These are phyloP conservation scores for Filobasidium wieringae DNA, from an alignment of 768 basidiomycete genomes.

Conservation along the genomic window DNA sequence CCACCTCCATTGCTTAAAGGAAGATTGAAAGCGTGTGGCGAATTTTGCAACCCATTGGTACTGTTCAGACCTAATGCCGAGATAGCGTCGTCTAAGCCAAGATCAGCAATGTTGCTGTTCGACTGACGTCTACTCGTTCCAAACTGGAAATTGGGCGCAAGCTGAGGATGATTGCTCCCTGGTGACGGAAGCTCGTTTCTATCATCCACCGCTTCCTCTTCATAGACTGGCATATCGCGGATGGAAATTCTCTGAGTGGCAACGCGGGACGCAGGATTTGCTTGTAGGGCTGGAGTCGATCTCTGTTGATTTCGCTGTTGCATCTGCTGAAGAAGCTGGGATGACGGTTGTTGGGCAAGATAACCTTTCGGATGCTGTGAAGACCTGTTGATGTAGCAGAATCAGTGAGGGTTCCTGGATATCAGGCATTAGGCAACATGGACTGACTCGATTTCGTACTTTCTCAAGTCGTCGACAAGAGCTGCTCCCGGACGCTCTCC, in stretches of 20 bases:
- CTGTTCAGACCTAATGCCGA: slow-evolving; percentile 20
- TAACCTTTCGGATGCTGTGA: slow-evolving; percentile 44
- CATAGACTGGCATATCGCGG: slow-evolving; percentile 24
- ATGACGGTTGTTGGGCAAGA: slow-evolving; percentile 28
- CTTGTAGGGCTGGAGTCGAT: neutral
- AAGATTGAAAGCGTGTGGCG: neutral
- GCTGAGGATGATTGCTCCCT: slow-evolving; percentile 67
- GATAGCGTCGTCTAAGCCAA: neutral
- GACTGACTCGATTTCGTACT: slow-evolving; percentile 8
- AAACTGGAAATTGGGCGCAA: slow-evolving; percentile 86
- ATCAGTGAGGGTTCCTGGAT: slow-evolving; percentile 25
- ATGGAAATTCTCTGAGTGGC: slow-evolving; percentile 18
- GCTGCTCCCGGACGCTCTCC: too few relatives aligned
- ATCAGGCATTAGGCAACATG: slow-evolving; percentile 9
- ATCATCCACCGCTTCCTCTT: slow-evolving; percentile 30
- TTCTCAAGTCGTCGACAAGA: too few relatives aligned
- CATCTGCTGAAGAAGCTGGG: slow-evolving; percentile 63
- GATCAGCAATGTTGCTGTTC: slow-evolving; percentile 6
- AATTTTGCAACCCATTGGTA: slow-evolving; percentile 17
- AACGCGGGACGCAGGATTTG: slow-evolving; percentile 9
- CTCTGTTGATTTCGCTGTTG: slow-evolving; percentile 22
- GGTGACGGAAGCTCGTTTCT: slow-evolving; percentile 15
- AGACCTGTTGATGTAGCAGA: slow-evolving; percentile 28
- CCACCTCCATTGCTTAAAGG: slow-evolving; percentile 26
- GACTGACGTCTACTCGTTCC: slow-evolving; percentile 47